These are phyloP conservation scores for Solanum sejunctum DNA, from an alignment of 257 asterid species.

Conservation along the genomic window DNA sequence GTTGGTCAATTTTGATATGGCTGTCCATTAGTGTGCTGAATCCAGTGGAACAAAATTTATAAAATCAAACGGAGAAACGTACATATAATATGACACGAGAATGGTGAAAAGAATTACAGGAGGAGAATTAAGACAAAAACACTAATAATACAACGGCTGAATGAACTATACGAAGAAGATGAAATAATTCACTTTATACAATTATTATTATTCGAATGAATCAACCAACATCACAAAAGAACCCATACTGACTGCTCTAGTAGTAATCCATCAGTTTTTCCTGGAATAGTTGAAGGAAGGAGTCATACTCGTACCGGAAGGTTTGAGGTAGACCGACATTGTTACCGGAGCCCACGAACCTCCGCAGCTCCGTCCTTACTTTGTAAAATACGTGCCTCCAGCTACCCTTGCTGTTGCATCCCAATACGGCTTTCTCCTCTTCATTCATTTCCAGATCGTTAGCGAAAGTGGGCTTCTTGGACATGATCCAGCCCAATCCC, in stretches of 20 bases:
- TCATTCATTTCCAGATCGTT: slow-evolving; percentile 84
- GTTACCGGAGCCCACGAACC: slow-evolving; percentile 40
- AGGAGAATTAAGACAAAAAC: neutral
- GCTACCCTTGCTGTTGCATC: slow-evolving; percentile 64
- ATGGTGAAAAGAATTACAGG: neutral
- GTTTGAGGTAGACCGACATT: slow-evolving; percentile 66
- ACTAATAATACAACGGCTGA: neutral
- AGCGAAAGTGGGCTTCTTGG: slow-evolving; percentile 63
- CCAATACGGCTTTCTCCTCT: slow-evolving; percentile 48
- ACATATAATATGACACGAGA: neutral
- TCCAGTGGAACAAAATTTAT: neutral
- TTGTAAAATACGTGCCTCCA: slow-evolving; percentile 73
- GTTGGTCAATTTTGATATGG: neutral
- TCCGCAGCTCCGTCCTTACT: slow-evolving; percentile 48
- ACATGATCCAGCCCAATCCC: slow-evolving; percentile 72
- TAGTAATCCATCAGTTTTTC: neutral
- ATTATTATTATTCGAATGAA: neutral
- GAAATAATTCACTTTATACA: neutral
- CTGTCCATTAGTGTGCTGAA: neutral
- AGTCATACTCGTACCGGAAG: slow-evolving; percentile 39
- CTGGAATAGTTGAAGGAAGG: slow-evolving; percentile 26
- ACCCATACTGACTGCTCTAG: neutral
- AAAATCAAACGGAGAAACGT: neutral
- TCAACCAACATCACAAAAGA: neutral
- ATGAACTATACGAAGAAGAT: neutral